Conservation (phyloP, 148 eudicot genomes). For the Chenopodium suecicum region DNA sequence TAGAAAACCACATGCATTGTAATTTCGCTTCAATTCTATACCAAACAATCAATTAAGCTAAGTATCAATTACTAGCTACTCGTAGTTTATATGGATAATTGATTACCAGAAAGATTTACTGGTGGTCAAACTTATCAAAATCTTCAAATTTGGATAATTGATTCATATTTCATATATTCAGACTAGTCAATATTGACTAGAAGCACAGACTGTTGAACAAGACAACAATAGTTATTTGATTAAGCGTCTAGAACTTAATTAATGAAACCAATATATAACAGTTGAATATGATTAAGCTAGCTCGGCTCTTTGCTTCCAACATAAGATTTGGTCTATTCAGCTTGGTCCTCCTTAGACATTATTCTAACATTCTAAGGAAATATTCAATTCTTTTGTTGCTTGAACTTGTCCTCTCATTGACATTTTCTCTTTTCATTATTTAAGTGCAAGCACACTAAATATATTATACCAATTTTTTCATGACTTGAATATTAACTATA, state of each 20-base stretch:
- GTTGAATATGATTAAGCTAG: no score
- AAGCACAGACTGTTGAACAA: slow-evolving; percentile 4
- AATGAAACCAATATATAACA: no score
- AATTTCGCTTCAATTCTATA: no score
- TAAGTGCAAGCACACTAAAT: slow-evolving; percentile 7
- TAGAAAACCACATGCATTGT: no score
- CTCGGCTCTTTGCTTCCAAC: neutral
- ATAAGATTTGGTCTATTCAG: neutral
- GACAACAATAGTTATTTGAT: neutral
- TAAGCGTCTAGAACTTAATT: neutral
- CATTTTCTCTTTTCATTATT: neutral
- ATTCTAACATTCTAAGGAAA: neutral
- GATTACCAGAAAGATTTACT: neutral
- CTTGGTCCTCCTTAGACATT: neutral
- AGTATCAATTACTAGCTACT: no score
- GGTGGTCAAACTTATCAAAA: neutral
- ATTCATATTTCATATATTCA: neutral
- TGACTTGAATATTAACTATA: neutral
- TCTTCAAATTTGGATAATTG: neutral
- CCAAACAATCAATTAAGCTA: no score
- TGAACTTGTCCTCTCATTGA: slow-evolving; percentile 11
- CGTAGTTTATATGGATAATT: no score
- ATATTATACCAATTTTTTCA: neutral
- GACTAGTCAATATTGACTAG: slow-evolving; percentile 10
- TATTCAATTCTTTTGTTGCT: neutral